Conservation (phyloP, 2,329 filamentous ascomycete genomes). For the Coniella vitis region DNA sequence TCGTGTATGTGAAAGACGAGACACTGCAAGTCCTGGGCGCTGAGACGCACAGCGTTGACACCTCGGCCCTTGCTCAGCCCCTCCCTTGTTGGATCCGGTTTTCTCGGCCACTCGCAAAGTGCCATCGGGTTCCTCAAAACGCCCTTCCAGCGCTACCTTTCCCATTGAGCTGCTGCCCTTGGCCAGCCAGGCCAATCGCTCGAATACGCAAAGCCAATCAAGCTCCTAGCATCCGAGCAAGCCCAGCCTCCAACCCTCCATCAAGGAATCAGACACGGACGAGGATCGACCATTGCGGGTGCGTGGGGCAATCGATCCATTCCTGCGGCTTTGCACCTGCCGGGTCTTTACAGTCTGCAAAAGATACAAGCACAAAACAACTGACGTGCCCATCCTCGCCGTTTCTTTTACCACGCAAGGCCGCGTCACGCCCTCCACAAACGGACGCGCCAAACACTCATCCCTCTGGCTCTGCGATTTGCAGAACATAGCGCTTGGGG, state of each 20-base stretch:
- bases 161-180: no score
- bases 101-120: background rate
- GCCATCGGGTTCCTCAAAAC: background rate
- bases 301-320: no score
- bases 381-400: background rate
- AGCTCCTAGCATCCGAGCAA: background rate
- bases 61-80: background rate
- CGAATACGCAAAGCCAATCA: background rate
- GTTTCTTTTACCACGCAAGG: background rate
- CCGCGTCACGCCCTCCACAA: conserved; percentile 13
- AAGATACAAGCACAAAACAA: no score
- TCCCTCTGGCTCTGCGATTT: background rate
- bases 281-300: background rate
- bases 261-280: background rate
- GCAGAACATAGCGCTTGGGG: conserved; percentile 3
- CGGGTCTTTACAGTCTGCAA: no score
- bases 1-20: background rate
- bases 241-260: background rate
- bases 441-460: background rate
- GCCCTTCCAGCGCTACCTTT: background rate
- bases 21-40: background rate
- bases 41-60: background rate
- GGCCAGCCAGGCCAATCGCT: background rate
- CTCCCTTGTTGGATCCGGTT: background rate
- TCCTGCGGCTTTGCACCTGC: no score